These are phyloP conservation scores for Crithidia bombi DNA, from an alignment of 208 protist genomes.

Conservation along the genomic window DNA sequence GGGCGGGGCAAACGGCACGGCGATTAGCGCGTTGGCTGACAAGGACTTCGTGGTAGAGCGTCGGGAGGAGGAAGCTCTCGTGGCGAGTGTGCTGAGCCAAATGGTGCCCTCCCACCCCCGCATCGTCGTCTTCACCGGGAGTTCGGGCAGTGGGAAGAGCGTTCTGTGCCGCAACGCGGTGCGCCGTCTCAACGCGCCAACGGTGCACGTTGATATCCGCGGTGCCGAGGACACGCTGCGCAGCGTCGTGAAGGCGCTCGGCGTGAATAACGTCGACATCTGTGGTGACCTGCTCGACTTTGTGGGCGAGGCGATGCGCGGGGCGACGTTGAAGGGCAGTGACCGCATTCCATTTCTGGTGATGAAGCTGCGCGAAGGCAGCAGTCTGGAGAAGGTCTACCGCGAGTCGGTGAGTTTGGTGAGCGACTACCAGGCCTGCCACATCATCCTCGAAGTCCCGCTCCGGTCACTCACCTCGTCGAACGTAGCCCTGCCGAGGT, in stretches of 20 bases:
- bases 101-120: conserved; percentile 42
- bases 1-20: not conserved
- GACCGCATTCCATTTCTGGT: conserved; percentile 66
- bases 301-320: conserved; percentile 49
- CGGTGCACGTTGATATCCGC: conserved; percentile 72
- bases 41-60: conserved; percentile 28
- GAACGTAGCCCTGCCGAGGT: conserved; percentile 58
- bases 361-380: conserved; percentile 74
- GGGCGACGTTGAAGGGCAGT: conserved; percentile 26
- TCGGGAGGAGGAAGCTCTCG: conserved; percentile 34
- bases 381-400: conserved; percentile 67
- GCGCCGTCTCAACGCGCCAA: conserved; percentile 53
- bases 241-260: conserved; percentile 60
- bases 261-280: conserved; percentile 81
- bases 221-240: conserved; percentile 74
- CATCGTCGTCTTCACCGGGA: conserved; percentile 67
- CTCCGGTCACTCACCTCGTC: conserved; percentile 61
- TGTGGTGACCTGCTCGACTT: conserved; percentile 87
- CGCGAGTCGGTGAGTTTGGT: conserved; percentile 70
- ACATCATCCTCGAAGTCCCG: conserved; percentile 78
- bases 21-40: conserved; percentile 5
- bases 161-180: conserved; percentile 51
- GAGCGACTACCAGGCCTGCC: conserved; percentile 71
- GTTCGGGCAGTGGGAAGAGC: conserved; percentile 70
- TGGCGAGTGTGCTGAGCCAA: conserved; percentile 37